These are phyloP conservation scores for Blastobotrys terrestris DNA, from an alignment of 805 yeast species.

Conservation along the genomic window DNA sequence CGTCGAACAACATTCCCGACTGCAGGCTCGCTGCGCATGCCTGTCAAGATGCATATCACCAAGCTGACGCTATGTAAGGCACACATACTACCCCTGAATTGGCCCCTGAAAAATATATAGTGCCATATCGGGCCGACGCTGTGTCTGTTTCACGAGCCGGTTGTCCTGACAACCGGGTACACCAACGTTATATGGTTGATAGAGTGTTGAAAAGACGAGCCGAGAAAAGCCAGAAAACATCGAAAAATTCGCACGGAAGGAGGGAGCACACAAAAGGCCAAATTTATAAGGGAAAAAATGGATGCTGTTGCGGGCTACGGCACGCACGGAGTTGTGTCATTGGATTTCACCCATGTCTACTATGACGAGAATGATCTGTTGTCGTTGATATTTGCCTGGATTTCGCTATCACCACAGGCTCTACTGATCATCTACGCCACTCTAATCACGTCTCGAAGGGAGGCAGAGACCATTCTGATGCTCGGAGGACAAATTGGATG, in stretches of 20 bases:
- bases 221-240: background rate
- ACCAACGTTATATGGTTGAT: background rate
- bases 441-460: slow-evolving; percentile 77
- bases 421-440: slow-evolving; percentile 73
- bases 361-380: slow-evolving; percentile 63
- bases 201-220: background rate
- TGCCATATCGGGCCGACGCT: background rate
- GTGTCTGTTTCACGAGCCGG: background rate
- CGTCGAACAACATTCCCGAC: no score
- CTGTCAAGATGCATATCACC: no score
- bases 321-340: slow-evolving; percentile 39
- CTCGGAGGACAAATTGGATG: slow-evolving; percentile 82
- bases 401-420: slow-evolving; percentile 76
- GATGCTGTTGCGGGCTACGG: background rate
- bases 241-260: background rate
- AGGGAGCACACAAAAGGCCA: background rate
- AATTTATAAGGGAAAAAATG: background rate
- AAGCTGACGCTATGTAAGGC: background rate
- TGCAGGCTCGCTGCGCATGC: no score
- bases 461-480: slow-evolving; percentile 74
- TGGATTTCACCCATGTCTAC: slow-evolving; percentile 80
- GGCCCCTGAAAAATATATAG: background rate
- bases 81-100: background rate
- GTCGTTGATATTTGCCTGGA: slow-evolving; percentile 58
- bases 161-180: background rate